Percentiles rank a stretch among this genome's conserved stretches.
Evolutionary conservation across 1,139 yeast species (phyloP).

Genomic region (Lodderomyces jiufengensis): DNA sequence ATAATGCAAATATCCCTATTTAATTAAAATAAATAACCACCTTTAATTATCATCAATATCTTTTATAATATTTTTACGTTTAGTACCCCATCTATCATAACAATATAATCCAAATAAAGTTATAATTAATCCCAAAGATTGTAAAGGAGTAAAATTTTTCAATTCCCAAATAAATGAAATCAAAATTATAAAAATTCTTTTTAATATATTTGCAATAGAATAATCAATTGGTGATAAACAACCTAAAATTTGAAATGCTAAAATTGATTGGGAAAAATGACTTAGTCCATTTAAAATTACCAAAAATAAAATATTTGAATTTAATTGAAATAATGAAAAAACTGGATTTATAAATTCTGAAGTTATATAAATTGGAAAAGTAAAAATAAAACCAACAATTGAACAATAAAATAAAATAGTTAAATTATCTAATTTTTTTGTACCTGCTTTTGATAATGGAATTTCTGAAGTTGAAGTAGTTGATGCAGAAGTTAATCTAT

Average conservation of each 20-base stretch:
- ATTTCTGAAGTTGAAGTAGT: constrained; percentile 1
- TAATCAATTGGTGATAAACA: constrained; percentile 83
- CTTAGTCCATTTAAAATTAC: constrained; percentile 65
- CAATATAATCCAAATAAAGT: constrained; percentile 64
- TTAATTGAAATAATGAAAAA: constrained; percentile 35
- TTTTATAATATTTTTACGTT: constrained; percentile 2
- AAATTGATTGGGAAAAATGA: constrained; percentile 80
- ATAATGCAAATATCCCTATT: too few relatives aligned
- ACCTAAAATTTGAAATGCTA: constrained; percentile 89
- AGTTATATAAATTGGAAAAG: constrained; percentile 72
- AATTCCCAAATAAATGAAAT: constrained; percentile 76
- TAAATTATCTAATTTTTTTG: constrained; percentile 67
- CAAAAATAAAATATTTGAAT: constrained; percentile 28
- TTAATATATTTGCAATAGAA: constrained; percentile 84
- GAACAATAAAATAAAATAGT: constrained; percentile 85
- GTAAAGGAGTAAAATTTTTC: constrained; percentile 40
- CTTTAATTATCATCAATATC: too few relatives aligned
- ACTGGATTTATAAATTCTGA: constrained; percentile 45
- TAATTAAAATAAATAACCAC: too few relatives aligned
- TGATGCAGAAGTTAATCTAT: constrained; percentile 53
- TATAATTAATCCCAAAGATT: constrained; percentile 65
- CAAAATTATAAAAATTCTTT: constrained; percentile 79
- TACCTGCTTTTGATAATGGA: constrained; percentile 5
- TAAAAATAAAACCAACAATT: constrained; percentile 69
- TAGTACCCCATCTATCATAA: constrained; percentile 70